Evolutionary conservation across 202 grass and related monocot species (phyloP).

Genomic region (Panicum hallii): DNA sequence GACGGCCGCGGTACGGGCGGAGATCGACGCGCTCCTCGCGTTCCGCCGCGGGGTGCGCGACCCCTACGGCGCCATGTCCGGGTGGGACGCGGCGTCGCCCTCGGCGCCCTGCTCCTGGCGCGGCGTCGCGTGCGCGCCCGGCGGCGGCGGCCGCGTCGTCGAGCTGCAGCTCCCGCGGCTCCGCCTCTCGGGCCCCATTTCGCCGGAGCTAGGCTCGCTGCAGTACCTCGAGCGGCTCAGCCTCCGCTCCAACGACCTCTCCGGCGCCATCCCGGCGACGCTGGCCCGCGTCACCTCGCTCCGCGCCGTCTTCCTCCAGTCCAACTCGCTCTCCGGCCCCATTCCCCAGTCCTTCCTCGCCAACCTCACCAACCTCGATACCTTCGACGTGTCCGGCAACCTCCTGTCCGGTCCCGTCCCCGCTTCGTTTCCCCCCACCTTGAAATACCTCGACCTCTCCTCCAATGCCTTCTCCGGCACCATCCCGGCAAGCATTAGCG

Average conservation of each 20-base stretch:
- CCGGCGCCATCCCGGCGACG: constrained; percentile 64
- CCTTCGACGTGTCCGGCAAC: constrained; percentile 77
- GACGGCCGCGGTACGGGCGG: constrained; percentile 56
- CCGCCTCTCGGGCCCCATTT: constrained; percentile 73
- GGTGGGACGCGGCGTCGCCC: constrained; percentile 62
- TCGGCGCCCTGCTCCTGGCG: constrained; percentile 89
- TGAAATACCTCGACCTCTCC: constrained; percentile 89
- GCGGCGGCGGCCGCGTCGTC: constrained; percentile 56
- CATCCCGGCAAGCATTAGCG: constrained; percentile 60
- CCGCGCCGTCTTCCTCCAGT: constrained; percentile 81
- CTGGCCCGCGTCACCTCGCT: constrained; percentile 64
- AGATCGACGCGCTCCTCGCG: constrained; percentile 75
- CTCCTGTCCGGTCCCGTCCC: constrained; percentile 73
- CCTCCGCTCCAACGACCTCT: constrained; percentile 80
- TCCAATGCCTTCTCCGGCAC: constrained; percentile 78
- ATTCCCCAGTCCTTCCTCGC: constrained; percentile 61
- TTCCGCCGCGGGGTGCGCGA: constrained; percentile 67
- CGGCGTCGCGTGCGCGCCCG: constrained; percentile 64
- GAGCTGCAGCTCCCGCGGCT: constrained; percentile 82
- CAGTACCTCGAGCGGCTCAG: constrained; percentile 75
- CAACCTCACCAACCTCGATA: constrained; percentile 81
- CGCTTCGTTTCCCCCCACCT: constrained; percentile 43
- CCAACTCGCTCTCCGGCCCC: constrained; percentile 79
- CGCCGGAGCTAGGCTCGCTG: constrained; percentile 65
- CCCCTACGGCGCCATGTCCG: constrained; percentile 68